Evolutionary conservation across 495 filamentous ascomycete genomes (phyloP).

Genomic region (Daldinia decipiens): DNA sequence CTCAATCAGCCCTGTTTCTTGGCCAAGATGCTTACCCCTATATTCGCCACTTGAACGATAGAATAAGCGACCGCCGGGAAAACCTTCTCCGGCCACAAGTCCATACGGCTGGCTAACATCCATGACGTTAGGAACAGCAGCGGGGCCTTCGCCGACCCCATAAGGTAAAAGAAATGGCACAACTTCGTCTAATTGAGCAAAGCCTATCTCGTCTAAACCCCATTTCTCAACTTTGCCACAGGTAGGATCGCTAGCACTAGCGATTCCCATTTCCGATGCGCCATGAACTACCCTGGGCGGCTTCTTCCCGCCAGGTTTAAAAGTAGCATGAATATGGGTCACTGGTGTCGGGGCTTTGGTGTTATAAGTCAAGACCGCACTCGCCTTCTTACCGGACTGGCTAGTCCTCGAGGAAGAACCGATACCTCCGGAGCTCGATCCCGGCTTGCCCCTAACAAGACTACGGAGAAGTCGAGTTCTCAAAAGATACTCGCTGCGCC

Average conservation of each 20-base stretch:
- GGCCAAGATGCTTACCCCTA: conserved; percentile 77
- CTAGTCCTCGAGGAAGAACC: conserved; percentile 54
- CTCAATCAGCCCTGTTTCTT: conserved; percentile 58
- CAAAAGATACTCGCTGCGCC: conserved; percentile 92
- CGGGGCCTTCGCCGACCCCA: conserved; percentile 78
- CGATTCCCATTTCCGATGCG: conserved; percentile 76
- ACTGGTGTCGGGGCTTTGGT: conserved; percentile 79
- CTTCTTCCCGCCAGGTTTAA: conserved; percentile 70
- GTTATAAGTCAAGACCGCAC: conserved; percentile 76
- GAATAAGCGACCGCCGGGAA: conserved; percentile 79
- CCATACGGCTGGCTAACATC: conserved; percentile 87
- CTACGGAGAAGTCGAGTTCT: conserved; percentile 86
- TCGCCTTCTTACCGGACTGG: conserved; percentile 64
- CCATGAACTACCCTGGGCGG: conserved; percentile 83
- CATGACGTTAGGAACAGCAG: conserved; percentile 84
- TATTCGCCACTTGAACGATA: conserved; percentile 79
- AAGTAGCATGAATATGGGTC: conserved; percentile 79
- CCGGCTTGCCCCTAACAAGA: conserved; percentile 75
- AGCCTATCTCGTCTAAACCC: conserved; percentile 79
- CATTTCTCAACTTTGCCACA: conserved; percentile 82
- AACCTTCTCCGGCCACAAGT: conserved; percentile 84
- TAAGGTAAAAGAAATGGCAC: conserved; percentile 78
- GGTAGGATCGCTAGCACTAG: conserved; percentile 78
- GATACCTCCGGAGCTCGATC: conserved; percentile 53
- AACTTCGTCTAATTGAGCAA: conserved; percentile 78